phyloP scores from a whole-genome alignment of 129 eudicot species.

The Flaveria bidentis region DNA sequence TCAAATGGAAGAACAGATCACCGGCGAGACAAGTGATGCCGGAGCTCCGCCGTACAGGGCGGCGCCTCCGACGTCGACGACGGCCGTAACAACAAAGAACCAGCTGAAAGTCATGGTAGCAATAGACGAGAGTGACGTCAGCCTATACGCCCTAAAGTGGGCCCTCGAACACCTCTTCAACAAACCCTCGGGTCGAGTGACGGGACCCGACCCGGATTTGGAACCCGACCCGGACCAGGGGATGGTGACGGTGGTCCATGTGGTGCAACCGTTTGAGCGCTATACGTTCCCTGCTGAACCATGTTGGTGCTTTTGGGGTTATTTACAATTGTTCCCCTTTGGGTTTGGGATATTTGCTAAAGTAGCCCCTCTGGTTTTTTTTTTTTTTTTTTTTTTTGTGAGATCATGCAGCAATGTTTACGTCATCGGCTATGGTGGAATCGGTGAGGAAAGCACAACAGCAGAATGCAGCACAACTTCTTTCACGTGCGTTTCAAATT shows the following conservation, averaged over 20 bases:
- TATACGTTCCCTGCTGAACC: conserved; percentile 60
- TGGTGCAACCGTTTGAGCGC: conserved; percentile 50
- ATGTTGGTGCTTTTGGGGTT: conserved; percentile 25
- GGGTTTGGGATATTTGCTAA: neutral
- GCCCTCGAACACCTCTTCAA: conserved; percentile 42
- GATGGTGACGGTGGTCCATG: conserved; percentile 51
- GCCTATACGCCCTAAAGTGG: conserved; percentile 67
- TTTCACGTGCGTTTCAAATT: conserved; percentile 50
- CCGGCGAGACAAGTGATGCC: conserved; percentile 26
- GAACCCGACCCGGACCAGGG: conserved; percentile 37
- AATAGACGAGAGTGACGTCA: conserved; percentile 60
- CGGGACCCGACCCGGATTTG: neutral
- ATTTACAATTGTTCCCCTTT: neutral
- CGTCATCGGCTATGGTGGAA: conserved; percentile 47
- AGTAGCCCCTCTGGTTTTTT: neutral
- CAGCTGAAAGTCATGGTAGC: conserved; percentile 57
- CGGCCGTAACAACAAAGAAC: conserved; percentile 15
- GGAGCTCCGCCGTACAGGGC: conserved; percentile 5
- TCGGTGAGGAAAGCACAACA: conserved; percentile 53
- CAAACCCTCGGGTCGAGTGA: neutral
- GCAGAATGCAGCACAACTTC: conserved; percentile 39
- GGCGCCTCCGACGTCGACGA: conserved; percentile 18
- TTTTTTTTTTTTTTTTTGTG: neutral
- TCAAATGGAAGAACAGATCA: conserved; percentile 16
- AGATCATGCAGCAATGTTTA: conserved; percentile 38